Base-by-base conservation (phyloP, 2,329 filamentous ascomycete species). In the Hypoxylon sp. region DNA sequence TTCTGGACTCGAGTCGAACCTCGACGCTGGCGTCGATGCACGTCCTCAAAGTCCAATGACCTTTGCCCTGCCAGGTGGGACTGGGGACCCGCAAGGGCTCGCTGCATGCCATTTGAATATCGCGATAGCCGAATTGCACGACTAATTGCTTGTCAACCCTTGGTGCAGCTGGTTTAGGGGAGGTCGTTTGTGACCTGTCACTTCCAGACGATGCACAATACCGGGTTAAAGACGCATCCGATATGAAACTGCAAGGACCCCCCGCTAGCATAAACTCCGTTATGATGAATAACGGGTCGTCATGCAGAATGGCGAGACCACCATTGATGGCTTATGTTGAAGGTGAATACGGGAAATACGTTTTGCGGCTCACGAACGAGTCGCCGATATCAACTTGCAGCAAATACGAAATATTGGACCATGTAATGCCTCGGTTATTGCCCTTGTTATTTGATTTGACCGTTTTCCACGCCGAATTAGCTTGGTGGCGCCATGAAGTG, bases 161-260 rank as follows among this genome's bases (percentile, higher is more conserved):
- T 50, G 47, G 61, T 65, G 57, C 43, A 59, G 54, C 60, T 60
- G 41, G 55, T 63, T 46, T 58, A 61, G 48, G 47, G 45, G 34
- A 39, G 39, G 37, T 54, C 16, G 14, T 29, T 54, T 58, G 56
- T 70, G 67, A 70, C 65, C 65, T 70, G 65, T 70, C 67, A 70
- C 53, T 68, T 70, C 62, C 56, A 61, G 43, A 58, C 60, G 48
- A 64, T 67, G 67, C 59, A 68, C 61, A 64, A 65, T 65, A 70
- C 67, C 67, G 67, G 67, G 67, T 62, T 68, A 61, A 56, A 68
- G 52, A 39, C 54, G 46, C 65, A 59, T 67, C 64, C 63, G 67
- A 58, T 54, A 61, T 62, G 60, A 69, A 64, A 67, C 64, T 69
- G 67, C 67, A 70, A 70, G 67, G 67, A 70, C 67, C 67, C 67